These are phyloP conservation scores for Coemansia sp. DNA, from an alignment of 192 early-diverging fungal genomes.

Conservation along the genomic window DNA sequence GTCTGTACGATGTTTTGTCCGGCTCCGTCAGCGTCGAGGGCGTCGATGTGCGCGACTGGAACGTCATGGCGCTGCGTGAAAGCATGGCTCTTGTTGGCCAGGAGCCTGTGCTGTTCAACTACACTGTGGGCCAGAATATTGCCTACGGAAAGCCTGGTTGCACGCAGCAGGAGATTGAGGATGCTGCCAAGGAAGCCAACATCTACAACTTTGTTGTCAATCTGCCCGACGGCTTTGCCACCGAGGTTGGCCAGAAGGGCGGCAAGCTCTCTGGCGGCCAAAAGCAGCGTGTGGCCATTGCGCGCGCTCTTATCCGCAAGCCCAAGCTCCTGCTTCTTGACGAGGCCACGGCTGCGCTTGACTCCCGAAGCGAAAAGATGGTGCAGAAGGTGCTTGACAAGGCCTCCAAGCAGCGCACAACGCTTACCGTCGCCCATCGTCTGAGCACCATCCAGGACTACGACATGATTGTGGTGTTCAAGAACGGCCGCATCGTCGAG, in stretches of 20 bases:
- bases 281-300: slow-evolving; percentile 92
- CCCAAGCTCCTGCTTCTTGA: slow-evolving; percentile 85
- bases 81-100: slow-evolving; percentile 85
- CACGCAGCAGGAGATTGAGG: slow-evolving; percentile 62
- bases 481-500: slow-evolving; percentile 64
- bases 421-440: slow-evolving; percentile 74
- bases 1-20: slow-evolving; percentile 72
- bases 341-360: slow-evolving; percentile 76
- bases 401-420: slow-evolving; percentile 68
- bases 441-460: slow-evolving; percentile 70
- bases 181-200: slow-evolving; percentile 62
- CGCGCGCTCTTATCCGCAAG: slow-evolving; percentile 82
- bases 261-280: slow-evolving; percentile 83
- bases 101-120: slow-evolving; percentile 87
- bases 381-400: slow-evolving; percentile 72
- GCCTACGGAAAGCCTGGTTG: slow-evolving; percentile 65
- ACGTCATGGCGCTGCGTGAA: slow-evolving; percentile 67
- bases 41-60: slow-evolving; percentile 60
- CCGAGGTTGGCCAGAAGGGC: slow-evolving; percentile 78
- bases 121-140: slow-evolving; percentile 87
- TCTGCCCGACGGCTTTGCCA: slow-evolving; percentile 81
- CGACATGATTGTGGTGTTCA: slow-evolving; percentile 77
- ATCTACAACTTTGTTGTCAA: slow-evolving; percentile 81
- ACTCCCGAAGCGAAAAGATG: slow-evolving; percentile 69
- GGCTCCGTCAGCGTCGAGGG: slow-evolving; percentile 66